Conservation (phyloP, 768 basidiomycete species). For the Leccinum subtestaceum region DNA sequence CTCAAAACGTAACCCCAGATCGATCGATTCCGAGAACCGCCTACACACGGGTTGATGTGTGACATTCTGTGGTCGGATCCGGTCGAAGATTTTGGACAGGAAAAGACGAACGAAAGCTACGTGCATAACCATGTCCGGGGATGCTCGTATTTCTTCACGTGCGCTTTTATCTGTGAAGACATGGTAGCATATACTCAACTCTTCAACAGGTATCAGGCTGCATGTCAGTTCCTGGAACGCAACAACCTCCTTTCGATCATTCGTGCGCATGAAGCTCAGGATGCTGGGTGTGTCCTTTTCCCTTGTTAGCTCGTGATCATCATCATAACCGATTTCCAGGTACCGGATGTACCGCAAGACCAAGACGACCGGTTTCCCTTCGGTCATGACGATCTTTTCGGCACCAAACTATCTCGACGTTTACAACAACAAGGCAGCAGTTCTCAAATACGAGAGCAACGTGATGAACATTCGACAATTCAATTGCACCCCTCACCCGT, state of each 20-base stretch:
- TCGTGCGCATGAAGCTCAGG: conserved; percentile 97
- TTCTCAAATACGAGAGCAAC: conserved; percentile 98
- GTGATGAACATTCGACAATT: conserved; percentile 99
- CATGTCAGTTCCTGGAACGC: conserved; percentile 94
- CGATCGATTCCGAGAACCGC: conserved; percentile 97
- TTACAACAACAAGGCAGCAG: conserved; percentile 98
- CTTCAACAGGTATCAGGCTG: conserved; percentile 79
- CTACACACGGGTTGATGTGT: conserved; percentile 96
- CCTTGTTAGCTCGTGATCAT: neutral
- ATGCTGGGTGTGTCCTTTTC: conserved; percentile 73
- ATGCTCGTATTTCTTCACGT: conserved; percentile 95
- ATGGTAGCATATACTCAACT: conserved; percentile 1
- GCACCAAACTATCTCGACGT: conserved; percentile 98
- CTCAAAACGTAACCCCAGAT: conserved; percentile 48
- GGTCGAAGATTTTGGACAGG: conserved; percentile 93
- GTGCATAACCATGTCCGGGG: conserved; percentile 96
- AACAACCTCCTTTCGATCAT: conserved; percentile 97
- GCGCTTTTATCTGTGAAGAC: conserved; percentile 17
- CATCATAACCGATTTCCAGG: conserved; percentile 35
- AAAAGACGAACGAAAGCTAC: conserved; percentile 88
- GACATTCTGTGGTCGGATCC: conserved; percentile 99
- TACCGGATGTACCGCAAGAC: conserved; percentile 99
- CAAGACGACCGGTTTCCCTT: conserved; percentile 96
- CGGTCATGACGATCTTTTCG: conserved; percentile 99
- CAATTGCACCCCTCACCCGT: conserved; percentile 93